Percentiles rank a stretch among this genome's conserved stretches.
These are phyloP conservation scores for Bullera alba DNA, from an alignment of 768 basidiomycete genomes.

Conservation along the genomic window DNA sequence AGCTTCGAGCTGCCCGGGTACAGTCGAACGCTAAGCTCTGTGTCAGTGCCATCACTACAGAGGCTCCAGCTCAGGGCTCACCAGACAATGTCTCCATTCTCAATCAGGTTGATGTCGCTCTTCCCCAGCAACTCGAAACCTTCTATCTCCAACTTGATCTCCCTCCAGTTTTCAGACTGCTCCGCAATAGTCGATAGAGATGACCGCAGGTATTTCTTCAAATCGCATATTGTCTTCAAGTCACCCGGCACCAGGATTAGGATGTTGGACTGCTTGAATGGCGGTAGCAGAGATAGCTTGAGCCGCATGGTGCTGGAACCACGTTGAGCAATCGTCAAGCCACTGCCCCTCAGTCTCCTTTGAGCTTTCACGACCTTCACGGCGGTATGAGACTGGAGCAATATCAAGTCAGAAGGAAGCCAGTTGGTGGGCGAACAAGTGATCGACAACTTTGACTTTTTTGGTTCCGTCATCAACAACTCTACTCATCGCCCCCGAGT, in stretches of 20 bases:
- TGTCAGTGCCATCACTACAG: neutral
- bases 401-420: no score
- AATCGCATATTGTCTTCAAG: slow-evolving; percentile 20
- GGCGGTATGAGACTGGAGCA: no score
- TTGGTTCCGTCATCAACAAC: no score
- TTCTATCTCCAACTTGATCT: slow-evolving; percentile 29
- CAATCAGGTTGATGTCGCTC: slow-evolving; percentile 68
- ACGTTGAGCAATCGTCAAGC: no score
- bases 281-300: slow-evolving; percentile 23
- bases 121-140: slow-evolving; percentile 52
- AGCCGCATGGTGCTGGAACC: slow-evolving; percentile 12
- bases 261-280: slow-evolving; percentile 19
- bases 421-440: no score
- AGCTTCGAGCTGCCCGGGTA: slow-evolving; percentile 10
- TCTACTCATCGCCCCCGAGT: no score
- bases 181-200: slow-evolving; percentile 14
- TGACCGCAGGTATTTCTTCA: slow-evolving; percentile 21
- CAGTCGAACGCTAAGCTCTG: slow-evolving; percentile 9
- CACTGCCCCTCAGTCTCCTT: no score
- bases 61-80: slow-evolving; percentile 7
- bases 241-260: slow-evolving; percentile 20
- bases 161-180: slow-evolving; percentile 5
- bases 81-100: slow-evolving; percentile 51
- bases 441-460: no score
- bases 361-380: no score